Evolutionary conservation across 108 stramenopile species (phyloP), one percentile per base, ranked within the genome.

Genomic region (Poteriospumella lacustris): DNA sequence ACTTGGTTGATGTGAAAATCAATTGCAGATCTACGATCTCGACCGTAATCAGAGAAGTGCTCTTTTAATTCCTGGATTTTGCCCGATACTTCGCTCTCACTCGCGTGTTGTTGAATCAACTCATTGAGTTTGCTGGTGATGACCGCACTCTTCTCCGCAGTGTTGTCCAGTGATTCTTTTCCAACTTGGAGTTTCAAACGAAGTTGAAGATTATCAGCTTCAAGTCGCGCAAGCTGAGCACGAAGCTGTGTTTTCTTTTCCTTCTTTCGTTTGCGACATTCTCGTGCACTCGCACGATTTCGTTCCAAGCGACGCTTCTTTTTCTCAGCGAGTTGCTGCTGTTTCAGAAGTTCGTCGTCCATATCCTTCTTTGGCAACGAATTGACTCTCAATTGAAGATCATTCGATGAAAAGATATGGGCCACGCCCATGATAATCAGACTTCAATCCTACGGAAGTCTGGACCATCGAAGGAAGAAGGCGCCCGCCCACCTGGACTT

Each of bases 141-240:
- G 31, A 26, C 36, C 9, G 26, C 42, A 9, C 42, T 5, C 3
- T 73, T 34, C 64, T 36, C 64, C 12, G 31, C 9, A 28, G 9
- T 44, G 47, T 15, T 26, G 31, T n/a, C 36, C 19, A 24, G 24
- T 24, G 52, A 56, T 52, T 80, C 80, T 24, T 77, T 44, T 68
- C 87, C 42, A 39, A 90, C 88, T 82, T 91, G 90, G 39, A 96
- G 82, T 78, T 92, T 89, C 31, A 96, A 80, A 15, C 92, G 79
- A 42, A 96, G 79, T 58, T 90, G 69, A n/a, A 96, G 82, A 79
- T 96, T 96, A 59, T 94, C 95, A 43, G 83, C 87, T 80, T 96
- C 94, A 34, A 93, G 72, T 28, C 82, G n/a, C 58, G 89, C 90
- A 56, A 95, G 91, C 77, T 93, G 84, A 42, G 85, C 83, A 75